phyloP scores from a whole-genome alignment of 176 grass and related monocot species.

The Tillandsia leiboldiana region DNA sequence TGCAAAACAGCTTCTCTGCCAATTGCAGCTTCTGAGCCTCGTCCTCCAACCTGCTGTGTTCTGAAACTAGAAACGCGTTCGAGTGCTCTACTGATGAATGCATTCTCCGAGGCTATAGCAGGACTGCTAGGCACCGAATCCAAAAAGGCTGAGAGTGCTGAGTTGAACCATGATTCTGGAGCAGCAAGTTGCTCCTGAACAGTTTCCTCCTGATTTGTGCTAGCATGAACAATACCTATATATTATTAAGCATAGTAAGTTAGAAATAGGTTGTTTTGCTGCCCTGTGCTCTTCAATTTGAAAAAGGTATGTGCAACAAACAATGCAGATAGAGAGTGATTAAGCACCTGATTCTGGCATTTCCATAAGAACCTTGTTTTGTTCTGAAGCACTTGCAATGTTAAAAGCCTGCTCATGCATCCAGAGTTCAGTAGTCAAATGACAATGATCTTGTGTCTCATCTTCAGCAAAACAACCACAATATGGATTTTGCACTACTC shows the following conservation, averaged over 20 bases:
- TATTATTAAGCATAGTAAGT: slow-evolving; percentile 23
- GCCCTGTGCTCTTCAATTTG: neutral
- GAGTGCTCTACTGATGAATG: slow-evolving; percentile 50
- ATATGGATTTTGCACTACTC: slow-evolving; percentile 29
- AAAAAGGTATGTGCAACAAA: slow-evolving; percentile 9
- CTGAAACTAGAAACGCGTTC: slow-evolving; percentile 82
- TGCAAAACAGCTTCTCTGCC: slow-evolving; percentile 14
- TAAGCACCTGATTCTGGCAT: slow-evolving; percentile 56
- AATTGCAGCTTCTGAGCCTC: slow-evolving; percentile 15
- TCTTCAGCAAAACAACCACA: slow-evolving; percentile 27
- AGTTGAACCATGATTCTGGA: slow-evolving; percentile 56
- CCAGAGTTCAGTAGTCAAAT: slow-evolving; percentile 35
- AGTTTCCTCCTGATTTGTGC: slow-evolving; percentile 15
- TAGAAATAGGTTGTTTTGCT: neutral
- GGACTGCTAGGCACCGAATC: slow-evolving; percentile 68
- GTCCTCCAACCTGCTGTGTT: slow-evolving; percentile 26
- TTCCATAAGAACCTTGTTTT: slow-evolving; percentile 32
- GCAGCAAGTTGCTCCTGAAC: slow-evolving; percentile 16
- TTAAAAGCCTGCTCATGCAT: slow-evolving; percentile 31
- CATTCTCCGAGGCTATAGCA: slow-evolving; percentile 72
- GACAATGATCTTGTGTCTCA: slow-evolving; percentile 26
- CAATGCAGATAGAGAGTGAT: neutral
- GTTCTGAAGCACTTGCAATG: slow-evolving; percentile 21
- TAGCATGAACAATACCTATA: slow-evolving; percentile 38
- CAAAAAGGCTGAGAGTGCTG: slow-evolving; percentile 46